Percentiles rank a stretch among this genome's conserved stretches.
These are phyloP conservation scores for Kuraishia floccosa DNA, from an alignment of 805 yeast genomes.

Conservation along the genomic window DNA sequence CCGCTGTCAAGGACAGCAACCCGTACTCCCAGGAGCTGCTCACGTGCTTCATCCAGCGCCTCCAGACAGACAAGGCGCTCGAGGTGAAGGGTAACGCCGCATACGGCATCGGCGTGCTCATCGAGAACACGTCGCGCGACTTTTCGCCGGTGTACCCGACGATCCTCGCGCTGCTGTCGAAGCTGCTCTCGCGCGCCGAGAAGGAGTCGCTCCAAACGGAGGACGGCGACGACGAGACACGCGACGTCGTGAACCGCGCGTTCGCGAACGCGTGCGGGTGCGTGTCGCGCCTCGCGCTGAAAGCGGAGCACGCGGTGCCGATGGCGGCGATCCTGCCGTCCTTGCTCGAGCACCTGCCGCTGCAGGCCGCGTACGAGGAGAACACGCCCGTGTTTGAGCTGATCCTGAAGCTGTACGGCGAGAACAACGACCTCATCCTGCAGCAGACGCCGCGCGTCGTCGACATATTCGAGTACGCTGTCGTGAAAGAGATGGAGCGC, in stretches of 20 bases:
- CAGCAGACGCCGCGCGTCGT: slow-evolving; percentile 51
- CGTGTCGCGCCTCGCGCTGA: slow-evolving; percentile 82
- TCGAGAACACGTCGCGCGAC: slow-evolving; percentile 40
- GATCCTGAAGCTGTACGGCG: slow-evolving; percentile 59
- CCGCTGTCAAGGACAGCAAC: slow-evolving; percentile 56
- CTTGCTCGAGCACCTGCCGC: slow-evolving; percentile 70
- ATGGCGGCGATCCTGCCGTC: slow-evolving; percentile 65
- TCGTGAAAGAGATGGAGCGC: slow-evolving; percentile 66
- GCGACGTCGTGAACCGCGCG: slow-evolving; percentile 72
- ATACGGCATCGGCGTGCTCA: slow-evolving; percentile 81
- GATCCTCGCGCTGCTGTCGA: slow-evolving; percentile 56
- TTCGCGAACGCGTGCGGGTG: slow-evolving; percentile 96
- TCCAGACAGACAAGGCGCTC: slow-evolving; percentile 65
- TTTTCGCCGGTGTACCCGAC: slow-evolving; percentile 38
- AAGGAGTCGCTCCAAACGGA: slow-evolving; percentile 50
- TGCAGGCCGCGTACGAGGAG: slow-evolving; percentile 84
- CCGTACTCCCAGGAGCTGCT: slow-evolving; percentile 63
- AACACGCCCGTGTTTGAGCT: slow-evolving; percentile 82
- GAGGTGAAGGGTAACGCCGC: slow-evolving; percentile 95
- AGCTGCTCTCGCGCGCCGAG: slow-evolving; percentile 69
- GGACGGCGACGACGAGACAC: slow-evolving; percentile 64
- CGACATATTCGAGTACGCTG: slow-evolving; percentile 58
- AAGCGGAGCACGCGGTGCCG: slow-evolving; percentile 64
- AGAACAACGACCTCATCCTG: slow-evolving; percentile 43
- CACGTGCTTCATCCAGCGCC: slow-evolving; percentile 54